Base-by-base conservation (phyloP, 805 yeast species). In the Brettanomyces naardenensis region DNA sequence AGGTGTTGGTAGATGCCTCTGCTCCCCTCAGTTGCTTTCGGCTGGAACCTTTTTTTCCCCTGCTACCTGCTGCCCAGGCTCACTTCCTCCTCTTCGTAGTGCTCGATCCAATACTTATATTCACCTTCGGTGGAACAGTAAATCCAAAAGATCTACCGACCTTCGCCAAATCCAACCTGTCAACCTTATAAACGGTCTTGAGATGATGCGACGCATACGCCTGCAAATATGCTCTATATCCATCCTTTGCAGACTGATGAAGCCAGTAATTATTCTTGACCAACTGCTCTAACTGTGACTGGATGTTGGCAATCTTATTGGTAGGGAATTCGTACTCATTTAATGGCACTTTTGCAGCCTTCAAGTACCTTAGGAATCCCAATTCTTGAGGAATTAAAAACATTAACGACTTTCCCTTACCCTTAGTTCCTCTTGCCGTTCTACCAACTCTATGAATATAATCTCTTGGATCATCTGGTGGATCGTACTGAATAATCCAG, bases 401-500 rank as follows among this genome's bases (percentile, higher is more conserved):
- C 97, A 92, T 89, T 44, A 92, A 69, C 7, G 95, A 86, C 63
- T 80, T 85, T 53, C 99, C 99, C 57, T 80, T 80, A 40, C 95
- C 97, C 35, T 74, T 57, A 18, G 81, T 65, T 47, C 95, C 95
- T 69, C 98, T 81, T 27, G 98, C 99, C 20, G 99, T 92, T 71
- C 99, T 81, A 48, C 99, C 99, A 27, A 92, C 98, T 64, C 99
- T 79, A 67, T 92, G 99, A 50, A 92, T 92, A 61, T 92, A 92
- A 65, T 92, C 97, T 66, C 97, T 80, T 64, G 98, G 98, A 66
- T 92, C 98, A 80, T 92, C 98, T 60, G 98, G 98, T 39, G 98
- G 98, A 62, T 92, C 99, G 56, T 87, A 92, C 69, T 92, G 98
- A 47, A 92, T 83, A 55, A 92, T 92, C 98, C 98, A 92, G 67